Percentiles rank a stretch among this genome's conserved stretches.
Conservation (phyloP, 106 monocot species). For the Iris macrosiphon region DNA sequence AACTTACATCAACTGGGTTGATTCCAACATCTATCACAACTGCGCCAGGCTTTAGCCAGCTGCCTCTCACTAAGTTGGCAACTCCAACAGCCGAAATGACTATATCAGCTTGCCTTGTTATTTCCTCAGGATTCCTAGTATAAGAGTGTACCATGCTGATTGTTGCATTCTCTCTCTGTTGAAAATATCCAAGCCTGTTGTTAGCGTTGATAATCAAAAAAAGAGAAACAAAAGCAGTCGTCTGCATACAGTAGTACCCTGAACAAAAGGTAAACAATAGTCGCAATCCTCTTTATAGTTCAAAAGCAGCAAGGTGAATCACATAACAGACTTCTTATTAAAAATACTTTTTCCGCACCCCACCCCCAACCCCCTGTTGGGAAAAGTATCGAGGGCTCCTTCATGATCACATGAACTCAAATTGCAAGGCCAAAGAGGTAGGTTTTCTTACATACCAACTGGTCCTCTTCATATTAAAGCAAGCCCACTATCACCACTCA, state of each 20-base stretch:
- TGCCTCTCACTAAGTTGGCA: conserved; percentile 82
- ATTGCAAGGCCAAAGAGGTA: no score
- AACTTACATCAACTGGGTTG: conserved; percentile 87
- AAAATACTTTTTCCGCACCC: no score
- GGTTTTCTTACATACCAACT: no score
- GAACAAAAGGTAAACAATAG: not conserved
- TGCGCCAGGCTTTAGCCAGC: conserved; percentile 94
- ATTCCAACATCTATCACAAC: conserved; percentile 96
- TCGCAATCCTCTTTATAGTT: not conserved
- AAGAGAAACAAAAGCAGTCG: not conserved
- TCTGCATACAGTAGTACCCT: no score
- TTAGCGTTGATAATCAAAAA: not conserved
- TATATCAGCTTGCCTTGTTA: conserved; percentile 87
- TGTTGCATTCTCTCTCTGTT: conserved; percentile 84
- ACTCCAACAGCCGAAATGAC: conserved; percentile 81
- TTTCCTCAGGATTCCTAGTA: conserved; percentile 85
- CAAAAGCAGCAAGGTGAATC: no score
- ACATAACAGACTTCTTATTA: no score
- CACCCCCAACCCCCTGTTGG: no score
- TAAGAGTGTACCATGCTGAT: conserved; percentile 83
- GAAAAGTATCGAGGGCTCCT: no score
- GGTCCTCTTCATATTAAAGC: no score
- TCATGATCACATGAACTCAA: no score
- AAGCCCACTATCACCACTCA: no score
- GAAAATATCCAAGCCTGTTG: conserved; percentile 1